phyloP scores from a whole-genome alignment of 2,329 filamentous ascomycete genomes.

The Fusarium sp. region DNA sequence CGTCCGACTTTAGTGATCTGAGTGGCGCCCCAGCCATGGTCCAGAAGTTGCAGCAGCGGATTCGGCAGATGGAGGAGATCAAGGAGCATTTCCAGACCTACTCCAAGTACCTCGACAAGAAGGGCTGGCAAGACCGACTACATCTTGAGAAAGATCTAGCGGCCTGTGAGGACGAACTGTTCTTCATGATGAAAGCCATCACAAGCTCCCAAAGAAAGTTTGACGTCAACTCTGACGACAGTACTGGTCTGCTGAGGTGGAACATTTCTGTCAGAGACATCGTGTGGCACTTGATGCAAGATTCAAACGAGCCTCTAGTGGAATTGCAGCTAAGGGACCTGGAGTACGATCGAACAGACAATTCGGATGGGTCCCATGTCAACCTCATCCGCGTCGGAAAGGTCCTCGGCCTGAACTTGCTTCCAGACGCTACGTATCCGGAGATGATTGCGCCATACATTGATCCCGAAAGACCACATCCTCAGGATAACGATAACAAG shows the following conservation, averaged over 20 bases:
- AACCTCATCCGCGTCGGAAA: conserved; percentile 92
- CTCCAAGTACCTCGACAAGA: conserved; percentile 86
- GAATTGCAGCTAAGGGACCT: conserved; percentile 94
- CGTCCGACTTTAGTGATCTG: conserved; percentile 97
- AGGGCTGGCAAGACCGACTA: conserved; percentile 92
- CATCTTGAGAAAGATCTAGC: conserved; percentile 91
- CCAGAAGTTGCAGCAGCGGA: conserved; percentile 89
- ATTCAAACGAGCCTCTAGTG: conserved; percentile 88
- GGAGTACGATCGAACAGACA: conserved; percentile 95
- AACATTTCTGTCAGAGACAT: conserved; percentile 96
- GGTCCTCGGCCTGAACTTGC: conserved; percentile 89
- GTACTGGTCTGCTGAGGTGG: conserved; percentile 88
- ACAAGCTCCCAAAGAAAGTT: conserved; percentile 93
- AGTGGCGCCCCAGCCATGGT: conserved; percentile 95
- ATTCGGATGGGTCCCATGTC: conserved; percentile 95
- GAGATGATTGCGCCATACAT: conserved; percentile 95
- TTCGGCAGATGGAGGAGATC: conserved; percentile 95
- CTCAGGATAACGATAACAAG: conserved; percentile 64
- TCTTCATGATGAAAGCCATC: conserved; percentile 99
- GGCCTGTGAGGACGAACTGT: conserved; percentile 94
- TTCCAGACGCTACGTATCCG: conserved; percentile 93
- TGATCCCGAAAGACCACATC: conserved; percentile 72
- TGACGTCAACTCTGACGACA: conserved; percentile 76
- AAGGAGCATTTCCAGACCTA: conserved; percentile 97
- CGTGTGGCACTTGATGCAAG: conserved; percentile 95